Base-by-base conservation (phyloP, 208 protist genomes). In the Novymonas esmeraldas region DNA sequence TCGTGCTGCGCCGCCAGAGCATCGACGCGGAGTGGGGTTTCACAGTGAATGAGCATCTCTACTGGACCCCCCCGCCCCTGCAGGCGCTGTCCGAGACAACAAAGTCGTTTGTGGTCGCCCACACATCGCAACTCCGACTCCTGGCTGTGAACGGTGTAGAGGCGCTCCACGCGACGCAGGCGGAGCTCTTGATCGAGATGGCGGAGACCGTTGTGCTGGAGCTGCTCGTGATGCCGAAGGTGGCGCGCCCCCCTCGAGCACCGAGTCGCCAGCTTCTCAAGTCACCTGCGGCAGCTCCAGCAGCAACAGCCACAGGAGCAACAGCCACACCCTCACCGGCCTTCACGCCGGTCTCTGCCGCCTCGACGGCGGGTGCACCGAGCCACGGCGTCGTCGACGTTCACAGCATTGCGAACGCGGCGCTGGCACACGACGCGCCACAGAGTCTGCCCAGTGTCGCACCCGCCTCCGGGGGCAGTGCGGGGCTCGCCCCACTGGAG, bases 111-210 rank as follows among this genome's bases (percentile, higher is more conserved):
- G 36, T 84, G 29, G n/a, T 36, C 18, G 65, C 70, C 26, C 86
- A 86, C 62, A 22, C 26, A n/a, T 57, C 33, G 16, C 79, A 78
- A 16, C 75, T 93, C 20, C 58, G 70, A 36, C 59, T 93, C 7
- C 60, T 84, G 20, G 66, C 76, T 11, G 79, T 93, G 36, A 93
- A 93, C 60, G 87, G 87, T 0, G 81, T 93, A 22, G 81, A 88
- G 73, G 84, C 87, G 14, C 71, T 62, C 31, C 70, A 75, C n/a
- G 13, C 45, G 10, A 66, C 24, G 41, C 87, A 93, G 66, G 76
- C 73, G 14, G 64, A 58, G 64, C 64, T 76, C 24, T 66, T 93
- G 22, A 51, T 78, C 48, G 49, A 57, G 44, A 31, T 64, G 13
- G 66, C 74, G n/a, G 77, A 88, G 64, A 86, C 73, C 18, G 66